Conservation (phyloP, 2,329 filamentous ascomycete species). For the Claviceps pazoutovae region DNA sequence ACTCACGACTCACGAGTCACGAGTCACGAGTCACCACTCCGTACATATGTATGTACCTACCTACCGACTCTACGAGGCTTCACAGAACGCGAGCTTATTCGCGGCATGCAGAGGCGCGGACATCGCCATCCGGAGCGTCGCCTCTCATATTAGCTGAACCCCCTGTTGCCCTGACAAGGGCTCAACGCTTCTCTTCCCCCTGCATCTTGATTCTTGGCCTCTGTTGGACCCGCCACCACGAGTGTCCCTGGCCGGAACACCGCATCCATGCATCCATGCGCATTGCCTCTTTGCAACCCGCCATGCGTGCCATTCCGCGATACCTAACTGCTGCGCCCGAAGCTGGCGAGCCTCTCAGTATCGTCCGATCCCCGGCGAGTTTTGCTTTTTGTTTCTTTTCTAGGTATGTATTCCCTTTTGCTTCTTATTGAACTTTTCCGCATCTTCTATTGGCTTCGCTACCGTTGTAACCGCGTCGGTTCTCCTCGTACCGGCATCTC, state of each 20-base stretch:
- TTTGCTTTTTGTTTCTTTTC: neutral
- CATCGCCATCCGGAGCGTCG: neutral
- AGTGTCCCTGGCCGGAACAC: neutral
- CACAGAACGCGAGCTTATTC: neutral
- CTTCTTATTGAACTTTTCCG: neutral
- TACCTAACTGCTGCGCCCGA: neutral
- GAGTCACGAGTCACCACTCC: no score
- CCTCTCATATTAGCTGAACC: neutral
- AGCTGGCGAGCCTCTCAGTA: neutral
- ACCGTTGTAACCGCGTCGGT: neutral
- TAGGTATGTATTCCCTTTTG: no score
- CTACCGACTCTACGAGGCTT: neutral
- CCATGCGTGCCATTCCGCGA: neutral
- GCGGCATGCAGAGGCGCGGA: neutral
- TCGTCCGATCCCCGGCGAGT: neutral
- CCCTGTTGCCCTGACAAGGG: neutral
- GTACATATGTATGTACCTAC: no score
- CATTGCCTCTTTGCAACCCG: neutral
- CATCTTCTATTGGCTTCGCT: neutral
- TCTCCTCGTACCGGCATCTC: neutral
- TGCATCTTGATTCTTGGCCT: neutral
- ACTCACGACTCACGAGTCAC: neutral
- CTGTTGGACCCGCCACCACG: slow-evolving; percentile 2
- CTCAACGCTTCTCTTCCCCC: neutral
- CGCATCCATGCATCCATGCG: no score